Evolutionary conservation across 2,329 filamentous ascomycete genomes (phyloP).

Genomic region (Claviceps africana): DNA sequence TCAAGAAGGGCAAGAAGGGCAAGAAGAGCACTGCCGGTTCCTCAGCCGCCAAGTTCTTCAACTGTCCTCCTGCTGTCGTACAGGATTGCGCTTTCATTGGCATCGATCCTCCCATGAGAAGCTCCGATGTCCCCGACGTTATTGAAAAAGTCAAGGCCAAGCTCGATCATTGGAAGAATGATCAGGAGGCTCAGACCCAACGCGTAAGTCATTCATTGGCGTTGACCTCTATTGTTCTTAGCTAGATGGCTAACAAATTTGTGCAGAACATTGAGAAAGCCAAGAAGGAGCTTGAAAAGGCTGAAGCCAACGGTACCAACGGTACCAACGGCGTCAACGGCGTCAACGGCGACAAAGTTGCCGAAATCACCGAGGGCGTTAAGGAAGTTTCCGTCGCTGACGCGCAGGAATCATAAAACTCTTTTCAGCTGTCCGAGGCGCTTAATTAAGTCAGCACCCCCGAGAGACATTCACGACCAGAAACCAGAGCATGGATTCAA

Average conservation of each 20-base stretch:
- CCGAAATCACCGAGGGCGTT: slow-evolving; percentile 36
- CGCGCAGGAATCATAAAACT: slow-evolving; percentile 32
- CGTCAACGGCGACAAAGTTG: slow-evolving; percentile 36
- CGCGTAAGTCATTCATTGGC: slow-evolving; percentile 47
- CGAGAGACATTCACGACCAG: background rate
- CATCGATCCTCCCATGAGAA: slow-evolving; percentile 76
- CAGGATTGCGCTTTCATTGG: slow-evolving; percentile 77
- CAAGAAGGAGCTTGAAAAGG: slow-evolving; percentile 79
- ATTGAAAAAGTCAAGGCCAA: slow-evolving; percentile 88
- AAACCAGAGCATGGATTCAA: background rate
- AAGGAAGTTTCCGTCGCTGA: slow-evolving; percentile 39
- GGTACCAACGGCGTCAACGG: slow-evolving; percentile 30
- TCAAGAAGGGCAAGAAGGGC: slow-evolving; percentile 78
- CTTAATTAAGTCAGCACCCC: background rate
- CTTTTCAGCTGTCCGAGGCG: background rate
- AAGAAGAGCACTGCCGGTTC: slow-evolving; percentile 44
- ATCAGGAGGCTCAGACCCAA: slow-evolving; percentile 80
- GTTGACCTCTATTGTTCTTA: background rate
- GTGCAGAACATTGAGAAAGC: slow-evolving; percentile 87
- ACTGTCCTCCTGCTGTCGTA: slow-evolving; percentile 78
- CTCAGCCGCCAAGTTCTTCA: slow-evolving; percentile 49
- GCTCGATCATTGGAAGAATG: slow-evolving; percentile 77
- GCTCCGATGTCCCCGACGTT: slow-evolving; percentile 63
- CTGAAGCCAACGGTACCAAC: slow-evolving; percentile 29
- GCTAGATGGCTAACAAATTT: background rate